These are phyloP conservation scores for Mortierella sp. DNA, from an alignment of 371 early-diverging fungal species.

Conservation along the genomic window DNA sequence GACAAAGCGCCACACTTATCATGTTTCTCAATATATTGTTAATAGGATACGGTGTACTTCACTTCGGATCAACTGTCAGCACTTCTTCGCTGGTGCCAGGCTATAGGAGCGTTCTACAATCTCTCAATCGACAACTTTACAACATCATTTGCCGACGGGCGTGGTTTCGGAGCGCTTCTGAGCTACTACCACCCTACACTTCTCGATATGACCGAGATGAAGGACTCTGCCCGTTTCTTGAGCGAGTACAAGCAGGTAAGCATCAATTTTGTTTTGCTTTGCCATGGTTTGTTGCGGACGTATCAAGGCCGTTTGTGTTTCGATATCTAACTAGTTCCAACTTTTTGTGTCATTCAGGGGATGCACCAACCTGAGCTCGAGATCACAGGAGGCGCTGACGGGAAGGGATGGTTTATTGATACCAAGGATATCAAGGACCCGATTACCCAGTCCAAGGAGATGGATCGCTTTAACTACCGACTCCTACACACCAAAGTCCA, in stretches of 20 bases:
- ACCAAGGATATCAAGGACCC: slow-evolving; percentile 50
- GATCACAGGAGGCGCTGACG: slow-evolving; percentile 21
- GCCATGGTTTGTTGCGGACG: background rate
- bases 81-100: slow-evolving; percentile 57
- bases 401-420: slow-evolving; percentile 55
- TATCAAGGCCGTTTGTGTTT: background rate
- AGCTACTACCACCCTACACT: slow-evolving; percentile 59
- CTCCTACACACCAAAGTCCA: slow-evolving; percentile 53
- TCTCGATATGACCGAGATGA: slow-evolving; percentile 51
- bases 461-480: slow-evolving; percentile 57
- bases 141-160: slow-evolving; percentile 57
- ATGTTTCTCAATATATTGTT: background rate
- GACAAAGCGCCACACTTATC: too few species aligned
- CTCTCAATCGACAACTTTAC: slow-evolving; percentile 55
- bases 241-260: slow-evolving; percentile 47
- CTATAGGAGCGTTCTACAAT: slow-evolving; percentile 55
- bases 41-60: slow-evolving; percentile 57
- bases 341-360: slow-evolving; percentile 19
- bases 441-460: slow-evolving; percentile 45
- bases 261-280: background rate
- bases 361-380: slow-evolving; percentile 41
- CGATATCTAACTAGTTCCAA: background rate
- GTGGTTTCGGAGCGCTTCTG: slow-evolving; percentile 56
- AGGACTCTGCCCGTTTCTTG: slow-evolving; percentile 49
- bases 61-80: slow-evolving; percentile 55